Evolutionary conservation across 192 early-diverging fungal species (phyloP), one percentile per base, ranked within the genome.

Genomic region (Spizellomyces sp.): DNA sequence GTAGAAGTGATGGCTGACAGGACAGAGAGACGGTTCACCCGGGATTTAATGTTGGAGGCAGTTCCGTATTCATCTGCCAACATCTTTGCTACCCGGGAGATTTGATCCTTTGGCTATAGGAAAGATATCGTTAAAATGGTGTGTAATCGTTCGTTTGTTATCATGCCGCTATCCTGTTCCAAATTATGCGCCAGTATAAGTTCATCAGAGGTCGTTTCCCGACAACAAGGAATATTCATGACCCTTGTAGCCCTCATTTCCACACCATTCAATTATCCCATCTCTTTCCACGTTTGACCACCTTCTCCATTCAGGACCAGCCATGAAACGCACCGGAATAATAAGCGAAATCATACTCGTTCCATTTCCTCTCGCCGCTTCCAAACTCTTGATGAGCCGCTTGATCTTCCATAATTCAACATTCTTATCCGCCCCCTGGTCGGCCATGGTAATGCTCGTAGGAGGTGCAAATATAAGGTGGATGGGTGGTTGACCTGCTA

Each of bases 331-430:
- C 82, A 90, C 89, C 52, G 84, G 96, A 66, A 99, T 87, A 77
- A 99, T 90, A 61, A 99, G 90, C 52, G 95, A 96, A 83, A 99
- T 98, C 98, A 99, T 98, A 76, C 95, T 96, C 14, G 98, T 99
- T 71, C 96, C 98, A 74, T 98, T 99, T 88, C 97, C 97, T 75
- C 94, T 86, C 5, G 97, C 97, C 45, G 88, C 88, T 58, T 94
- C 90, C 75, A 99, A 83, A 67, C 91, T 89, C 90, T 99, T 98
- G 84, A 99, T 96, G 80, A 98, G 89, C 84, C 91, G 94, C 90
- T 98, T 98, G 83, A 96, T 92, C 89, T 98, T 98, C 94, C 94
- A 98, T 66, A 96, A 87, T 85, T 95, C 91, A 61, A 98, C 88
- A 76, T 98, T 94, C 74, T 94, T 84, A 75, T 98, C 95, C 72